These are phyloP conservation scores for Plasmodium falciparum DNA, from an alignment of 169 alveolate genomes.

Conservation along the genomic window DNA sequence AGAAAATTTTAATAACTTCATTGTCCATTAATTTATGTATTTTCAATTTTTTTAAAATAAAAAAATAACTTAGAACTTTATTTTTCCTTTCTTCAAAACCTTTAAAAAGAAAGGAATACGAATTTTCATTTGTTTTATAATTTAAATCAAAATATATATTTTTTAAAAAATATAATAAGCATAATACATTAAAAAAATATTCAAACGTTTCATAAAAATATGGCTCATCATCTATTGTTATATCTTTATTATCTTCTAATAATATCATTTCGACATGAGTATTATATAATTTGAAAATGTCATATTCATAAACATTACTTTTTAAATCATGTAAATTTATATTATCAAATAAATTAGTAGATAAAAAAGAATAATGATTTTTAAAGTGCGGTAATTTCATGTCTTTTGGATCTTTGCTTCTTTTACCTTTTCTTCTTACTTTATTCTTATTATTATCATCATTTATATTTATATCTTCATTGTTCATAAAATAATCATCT, in stretches of 20 bases:
- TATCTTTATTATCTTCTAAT: constrained; percentile 9
- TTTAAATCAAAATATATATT: constrained; percentile 55
- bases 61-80: constrained; percentile 50
- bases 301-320: constrained; percentile 3
- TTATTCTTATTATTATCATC: neutral
- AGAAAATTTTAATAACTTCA: constrained; percentile 62
- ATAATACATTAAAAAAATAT: constrained; percentile 40
- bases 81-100: constrained; percentile 75
- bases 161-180: constrained; percentile 67
- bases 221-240: constrained; percentile 10
- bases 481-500: neutral
- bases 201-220: constrained; percentile 52
- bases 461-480: neutral
- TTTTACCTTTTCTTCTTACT: neutral
- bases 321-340: constrained; percentile 27
- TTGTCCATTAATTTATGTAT: constrained; percentile 47
- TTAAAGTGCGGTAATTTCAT: constrained; percentile 13
- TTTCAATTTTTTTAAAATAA: constrained; percentile 38
- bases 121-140: constrained; percentile 68
- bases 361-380: constrained; percentile 47
- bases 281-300: constrained; percentile 30
- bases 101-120: constrained; percentile 69
- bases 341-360: constrained; percentile 48
- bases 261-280: constrained; percentile 9
- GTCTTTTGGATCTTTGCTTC: neutral